Evolutionary conservation across 805 yeast genomes (phyloP), one percentile per base, ranked within the genome.

Genomic region (Candida fluviatilis): DNA sequence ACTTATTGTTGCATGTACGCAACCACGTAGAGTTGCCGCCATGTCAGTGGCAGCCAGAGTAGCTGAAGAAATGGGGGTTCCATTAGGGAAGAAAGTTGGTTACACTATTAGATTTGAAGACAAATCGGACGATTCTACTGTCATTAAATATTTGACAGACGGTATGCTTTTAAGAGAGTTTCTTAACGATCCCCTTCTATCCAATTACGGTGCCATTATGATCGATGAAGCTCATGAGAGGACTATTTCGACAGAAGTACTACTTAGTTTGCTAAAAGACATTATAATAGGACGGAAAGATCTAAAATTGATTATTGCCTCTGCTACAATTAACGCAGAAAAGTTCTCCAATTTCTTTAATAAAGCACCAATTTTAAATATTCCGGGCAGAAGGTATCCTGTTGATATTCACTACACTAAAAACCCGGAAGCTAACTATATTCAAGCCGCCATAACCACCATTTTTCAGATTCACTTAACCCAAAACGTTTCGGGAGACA

Each of bases 191-290:
- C 86, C 95, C 0, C 76, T 76, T 31, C 60, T 90, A 29, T 60
- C 71, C 1, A 64, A 62, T 2, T 91, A 90, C 54, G 77, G 93
- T 1, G 95, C 85, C 1, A 70, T 91, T 39, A 89, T 91, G 84
- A 82, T 91, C 34, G 99, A 91, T 62, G 99, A 91, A 60, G 99
- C 99, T 0, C 99, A 93, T 56, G 99, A 93, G 57, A 73, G 99
- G 41, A 93, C 98, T 0, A 67, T 91, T 29, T 82, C 91, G n/a
- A 91, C 98, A 0, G 99, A 91, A 60, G 68, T 77, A 2, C 55
- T 91, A 6, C 66, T 91, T 36, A 95, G 96, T 1, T 64, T 93
- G 26, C 60, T 91, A 23, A 91, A 91, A 47, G 85, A 83, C 43
- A 75, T 88, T 0, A 55, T 76, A 2, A 65, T 64, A 16, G 60